Evolutionary conservation across 306 rosid species (phyloP).

Genomic region (Vicia faba): DNA sequence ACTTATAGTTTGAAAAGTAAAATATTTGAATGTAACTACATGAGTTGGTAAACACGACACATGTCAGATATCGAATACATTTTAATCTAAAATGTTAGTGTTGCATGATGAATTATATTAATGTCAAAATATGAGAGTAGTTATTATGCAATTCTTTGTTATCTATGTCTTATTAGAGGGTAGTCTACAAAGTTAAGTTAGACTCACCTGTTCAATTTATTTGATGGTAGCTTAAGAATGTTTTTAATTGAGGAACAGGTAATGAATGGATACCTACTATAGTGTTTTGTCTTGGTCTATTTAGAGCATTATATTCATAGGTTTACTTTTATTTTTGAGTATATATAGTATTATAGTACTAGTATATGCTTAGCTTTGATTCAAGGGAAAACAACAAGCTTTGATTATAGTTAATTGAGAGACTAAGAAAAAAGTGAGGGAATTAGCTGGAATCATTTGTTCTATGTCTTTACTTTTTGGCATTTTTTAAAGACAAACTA

Average conservation of each 20-base stretch:
- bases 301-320: conserved; percentile 14
- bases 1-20: neutral
- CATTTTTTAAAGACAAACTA: neutral
- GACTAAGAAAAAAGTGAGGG: neutral
- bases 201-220: conserved; percentile 55
- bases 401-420: neutral
- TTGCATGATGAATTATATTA: conserved; percentile 2
- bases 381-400: conserved; percentile 31
- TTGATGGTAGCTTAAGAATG: conserved; percentile 27
- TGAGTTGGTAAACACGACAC: neutral
- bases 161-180: conserved; percentile 36
- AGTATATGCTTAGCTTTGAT: conserved; percentile 37
- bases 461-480: neutral
- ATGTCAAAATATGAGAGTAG: neutral
- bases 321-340: conserved; percentile 18
- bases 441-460: conserved; percentile 16
- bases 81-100: neutral
- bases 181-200: conserved; percentile 32
- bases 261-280: conserved; percentile 42
- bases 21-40: neutral
- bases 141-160: conserved; percentile 18
- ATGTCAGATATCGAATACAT: neutral
- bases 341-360: neutral
- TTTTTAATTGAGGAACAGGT: conserved; percentile 31
- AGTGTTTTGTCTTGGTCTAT: conserved; percentile 7